Evolutionary conservation across 1,139 yeast genomes (phyloP).

Genomic region (Diutina sp.): DNA sequence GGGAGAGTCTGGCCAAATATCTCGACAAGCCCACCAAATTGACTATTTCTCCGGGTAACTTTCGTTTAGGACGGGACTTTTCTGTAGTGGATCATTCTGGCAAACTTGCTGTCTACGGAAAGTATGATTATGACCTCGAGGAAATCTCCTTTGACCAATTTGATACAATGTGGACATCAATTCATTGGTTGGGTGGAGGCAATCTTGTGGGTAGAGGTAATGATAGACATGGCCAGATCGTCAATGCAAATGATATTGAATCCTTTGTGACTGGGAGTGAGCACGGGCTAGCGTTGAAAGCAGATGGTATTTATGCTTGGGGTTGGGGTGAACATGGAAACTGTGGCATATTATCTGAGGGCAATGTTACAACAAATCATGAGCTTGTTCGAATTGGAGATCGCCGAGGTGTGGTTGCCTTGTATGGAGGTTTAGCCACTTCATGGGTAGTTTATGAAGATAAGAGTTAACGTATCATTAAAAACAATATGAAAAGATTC

Average conservation of each 20-base stretch:
- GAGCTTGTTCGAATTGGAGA: conserved; percentile 24
- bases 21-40: conserved; percentile 9
- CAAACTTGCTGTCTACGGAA: neutral
- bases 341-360: conserved; percentile 41
- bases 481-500: neutral
- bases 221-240: conserved; percentile 61
- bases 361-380: conserved; percentile 22
- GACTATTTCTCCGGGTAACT: conserved; percentile 13
- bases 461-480: no score
- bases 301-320: conserved; percentile 50
- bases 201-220: conserved; percentile 45
- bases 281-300: conserved; percentile 45
- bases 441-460: conserved; percentile 19
- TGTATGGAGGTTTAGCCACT: conserved; percentile 35
- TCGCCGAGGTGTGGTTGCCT: conserved; percentile 11
- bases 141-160: neutral
- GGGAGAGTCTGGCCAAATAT: conserved; percentile 6
- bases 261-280: conserved; percentile 62
- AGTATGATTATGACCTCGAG: neutral
- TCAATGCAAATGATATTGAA: conserved; percentile 11
- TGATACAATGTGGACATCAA: conserved; percentile 70
- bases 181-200: conserved; percentile 28
- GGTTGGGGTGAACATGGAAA: conserved; percentile 99
- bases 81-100: neutral
- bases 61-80: neutral